Evolutionary conservation across 768 basidiomycete species (phyloP).

Genomic region (Arthromyces matolae): DNA sequence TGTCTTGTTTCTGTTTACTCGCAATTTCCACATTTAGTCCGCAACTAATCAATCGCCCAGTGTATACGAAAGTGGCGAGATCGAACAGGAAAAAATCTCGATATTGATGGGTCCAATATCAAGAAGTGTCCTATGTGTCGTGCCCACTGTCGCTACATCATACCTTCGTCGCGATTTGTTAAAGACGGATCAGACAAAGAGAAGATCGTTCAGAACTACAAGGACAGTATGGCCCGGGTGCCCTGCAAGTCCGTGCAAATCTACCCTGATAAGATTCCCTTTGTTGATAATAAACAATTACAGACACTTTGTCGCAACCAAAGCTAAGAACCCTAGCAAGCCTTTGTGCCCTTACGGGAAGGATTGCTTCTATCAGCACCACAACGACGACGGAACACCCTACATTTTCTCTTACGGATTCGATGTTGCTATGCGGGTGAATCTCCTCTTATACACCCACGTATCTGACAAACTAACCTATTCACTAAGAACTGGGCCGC

Average conservation of each 20-base stretch:
- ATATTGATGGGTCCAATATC: conserved; percentile 52
- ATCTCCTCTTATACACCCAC: conserved; percentile 9
- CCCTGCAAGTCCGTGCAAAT: conserved; percentile 54
- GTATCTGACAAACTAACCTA: neutral
- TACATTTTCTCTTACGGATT: conserved; percentile 54
- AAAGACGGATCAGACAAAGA: conserved; percentile 52
- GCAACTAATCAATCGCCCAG: conserved; percentile 30
- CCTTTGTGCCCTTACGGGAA: conserved; percentile 75
- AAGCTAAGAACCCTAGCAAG: conserved; percentile 29
- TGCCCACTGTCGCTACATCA: conserved; percentile 59
- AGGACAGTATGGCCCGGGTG: conserved; percentile 67
- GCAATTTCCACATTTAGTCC: neutral
- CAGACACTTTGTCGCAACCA: conserved; percentile 63
- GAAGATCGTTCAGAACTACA: conserved; percentile 53
- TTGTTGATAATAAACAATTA: neutral
- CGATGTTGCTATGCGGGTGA: conserved; percentile 50
- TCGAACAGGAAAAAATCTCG: conserved; percentile 46
- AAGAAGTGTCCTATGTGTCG: conserved; percentile 84
- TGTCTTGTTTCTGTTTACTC: conserved; percentile 14
- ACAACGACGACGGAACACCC: conserved; percentile 61
- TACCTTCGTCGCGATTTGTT: conserved; percentile 69
- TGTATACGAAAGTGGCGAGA: conserved; percentile 81
- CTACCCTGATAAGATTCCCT: neutral
- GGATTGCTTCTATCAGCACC: conserved; percentile 80
- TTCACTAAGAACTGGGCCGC: neutral